Percentiles rank a stretch among this genome's conserved stretches.
These are phyloP conservation scores for Didymella segeticola DNA, from an alignment of 2,329 filamentous ascomycete genomes.

Conservation along the genomic window DNA sequence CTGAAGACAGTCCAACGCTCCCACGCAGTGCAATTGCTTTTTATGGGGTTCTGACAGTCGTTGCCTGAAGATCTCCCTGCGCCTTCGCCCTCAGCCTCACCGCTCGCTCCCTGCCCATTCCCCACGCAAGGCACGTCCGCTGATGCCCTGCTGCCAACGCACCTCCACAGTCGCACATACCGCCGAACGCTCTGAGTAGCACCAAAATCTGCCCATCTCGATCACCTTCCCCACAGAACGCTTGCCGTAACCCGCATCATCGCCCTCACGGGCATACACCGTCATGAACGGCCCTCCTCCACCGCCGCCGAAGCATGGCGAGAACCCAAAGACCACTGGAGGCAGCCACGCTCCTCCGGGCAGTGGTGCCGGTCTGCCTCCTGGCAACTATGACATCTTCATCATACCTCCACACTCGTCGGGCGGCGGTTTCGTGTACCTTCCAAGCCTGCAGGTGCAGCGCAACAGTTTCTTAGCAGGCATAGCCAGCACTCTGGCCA, in stretches of 20 bases:
- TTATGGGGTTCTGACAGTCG: constrained; percentile 20
- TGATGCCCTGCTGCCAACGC: constrained; percentile 37
- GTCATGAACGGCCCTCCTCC: constrained; percentile 64
- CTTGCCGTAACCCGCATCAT: constrained; percentile 22
- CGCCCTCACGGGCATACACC: constrained; percentile 35
- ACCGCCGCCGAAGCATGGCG: constrained; percentile 85
- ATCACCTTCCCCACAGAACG: constrained; percentile 10
- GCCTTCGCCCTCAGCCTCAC: not conserved
- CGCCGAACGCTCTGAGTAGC: constrained; percentile 18
- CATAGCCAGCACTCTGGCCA: constrained; percentile 75
- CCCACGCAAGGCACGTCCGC: constrained; percentile 28
- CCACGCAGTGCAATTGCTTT: constrained; percentile 7
- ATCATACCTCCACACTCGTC: constrained; percentile 92
- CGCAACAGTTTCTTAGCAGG: constrained; percentile 91
- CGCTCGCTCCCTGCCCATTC: constrained; percentile 19
- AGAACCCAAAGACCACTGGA: constrained; percentile 68
- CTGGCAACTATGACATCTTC: constrained; percentile 96
- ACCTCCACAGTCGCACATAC: constrained; percentile 23
- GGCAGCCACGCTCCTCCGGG: constrained; percentile 34
- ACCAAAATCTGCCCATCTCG: not conserved
- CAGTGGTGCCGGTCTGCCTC: constrained; percentile 68
- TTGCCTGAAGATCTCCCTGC: constrained; percentile 8
- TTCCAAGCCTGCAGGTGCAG: constrained; percentile 86
- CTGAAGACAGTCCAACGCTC: constrained; percentile 3
- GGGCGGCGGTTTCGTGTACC: constrained; percentile 87